Evolutionary conservation across 1,284 basidiomycete species (phyloP).

Genomic region (Pyrrhoderma lamaoense): DNA sequence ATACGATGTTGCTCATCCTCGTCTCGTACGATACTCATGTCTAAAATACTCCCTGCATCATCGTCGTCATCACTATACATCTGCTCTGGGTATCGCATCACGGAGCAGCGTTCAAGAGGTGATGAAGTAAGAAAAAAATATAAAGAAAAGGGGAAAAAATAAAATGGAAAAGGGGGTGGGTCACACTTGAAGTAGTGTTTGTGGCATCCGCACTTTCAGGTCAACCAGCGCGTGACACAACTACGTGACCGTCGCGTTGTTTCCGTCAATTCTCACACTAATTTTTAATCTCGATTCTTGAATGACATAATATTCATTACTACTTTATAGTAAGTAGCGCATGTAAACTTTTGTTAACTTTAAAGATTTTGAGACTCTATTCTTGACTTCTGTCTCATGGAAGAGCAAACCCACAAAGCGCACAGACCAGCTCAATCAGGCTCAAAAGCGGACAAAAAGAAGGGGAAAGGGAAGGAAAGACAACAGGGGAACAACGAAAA

Average conservation of each 20-base stretch:
- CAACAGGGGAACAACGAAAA: slow-evolving; percentile 86
- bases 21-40: slow-evolving; percentile 53
- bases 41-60: slow-evolving; percentile 19
- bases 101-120: background rate
- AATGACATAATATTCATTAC: too few species aligned
- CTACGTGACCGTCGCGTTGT: background rate
- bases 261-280: background rate
- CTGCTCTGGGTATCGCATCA: slow-evolving; percentile 12
- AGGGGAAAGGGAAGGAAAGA: slow-evolving; percentile 58
- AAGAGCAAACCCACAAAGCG: slow-evolving; percentile 65
- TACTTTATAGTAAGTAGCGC: too few species aligned
- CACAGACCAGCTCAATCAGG: slow-evolving; percentile 50
- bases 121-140: slow-evolving; percentile 1
- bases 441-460: slow-evolving; percentile 59
- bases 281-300: too few species aligned
- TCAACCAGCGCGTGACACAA: slow-evolving; percentile 8
- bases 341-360: background rate
- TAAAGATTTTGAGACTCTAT: background rate
- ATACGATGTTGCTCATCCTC: slow-evolving; percentile 65
- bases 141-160: background rate
- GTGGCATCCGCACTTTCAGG: background rate
- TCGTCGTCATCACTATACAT: slow-evolving; percentile 7
- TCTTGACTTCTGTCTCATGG: slow-evolving; percentile 36
- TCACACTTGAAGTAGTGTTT: too few species aligned
- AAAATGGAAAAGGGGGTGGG: background rate